These are phyloP conservation scores for Diplogelasinospora grovesii DNA, from an alignment of 495 filamentous ascomycete genomes.

Conservation along the genomic window DNA sequence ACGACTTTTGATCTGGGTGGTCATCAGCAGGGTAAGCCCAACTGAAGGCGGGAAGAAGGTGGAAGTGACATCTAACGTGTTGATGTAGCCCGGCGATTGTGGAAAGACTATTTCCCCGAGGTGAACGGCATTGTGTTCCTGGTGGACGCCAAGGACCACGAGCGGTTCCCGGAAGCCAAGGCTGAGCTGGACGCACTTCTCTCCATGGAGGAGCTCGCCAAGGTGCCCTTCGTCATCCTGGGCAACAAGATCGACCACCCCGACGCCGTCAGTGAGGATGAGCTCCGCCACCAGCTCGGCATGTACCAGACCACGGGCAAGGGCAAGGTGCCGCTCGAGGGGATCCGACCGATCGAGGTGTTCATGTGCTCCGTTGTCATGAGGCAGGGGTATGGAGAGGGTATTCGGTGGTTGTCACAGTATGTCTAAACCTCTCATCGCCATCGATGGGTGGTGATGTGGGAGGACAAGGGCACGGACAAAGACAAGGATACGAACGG, in stretches of 20 bases:
- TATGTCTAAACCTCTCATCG: constrained; percentile 67
- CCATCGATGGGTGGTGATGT: too few relatives aligned
- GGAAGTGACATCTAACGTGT: too few relatives aligned
- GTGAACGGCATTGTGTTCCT: constrained; percentile 97
- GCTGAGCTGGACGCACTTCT: constrained; percentile 91
- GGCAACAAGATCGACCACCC: constrained; percentile 99
- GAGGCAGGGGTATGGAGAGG: constrained; percentile 86
- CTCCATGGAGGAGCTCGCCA: constrained; percentile 84
- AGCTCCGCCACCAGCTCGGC: constrained; percentile 81
- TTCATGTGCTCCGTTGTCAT: constrained; percentile 99
- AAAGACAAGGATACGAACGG: too few relatives aligned
- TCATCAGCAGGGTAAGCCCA: constrained; percentile 91
- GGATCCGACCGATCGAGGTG: constrained; percentile 91
- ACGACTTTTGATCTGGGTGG: constrained; percentile 97
- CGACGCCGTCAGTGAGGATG: constrained; percentile 88
- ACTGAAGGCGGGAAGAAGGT: too few relatives aligned
- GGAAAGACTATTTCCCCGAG: constrained; percentile 99
- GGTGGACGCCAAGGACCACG: constrained; percentile 93
- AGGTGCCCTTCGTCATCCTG: constrained; percentile 91
- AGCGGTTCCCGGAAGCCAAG: constrained; percentile 89
- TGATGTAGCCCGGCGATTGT: constrained; percentile 88
- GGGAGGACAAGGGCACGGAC: too few relatives aligned
- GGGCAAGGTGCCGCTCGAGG: constrained; percentile 92
- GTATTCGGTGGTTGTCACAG: constrained; percentile 72
- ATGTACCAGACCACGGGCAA: constrained; percentile 97